phyloP scores from a whole-genome alignment of 78 protist genomes.

The Speleostelium caveatum region DNA sequence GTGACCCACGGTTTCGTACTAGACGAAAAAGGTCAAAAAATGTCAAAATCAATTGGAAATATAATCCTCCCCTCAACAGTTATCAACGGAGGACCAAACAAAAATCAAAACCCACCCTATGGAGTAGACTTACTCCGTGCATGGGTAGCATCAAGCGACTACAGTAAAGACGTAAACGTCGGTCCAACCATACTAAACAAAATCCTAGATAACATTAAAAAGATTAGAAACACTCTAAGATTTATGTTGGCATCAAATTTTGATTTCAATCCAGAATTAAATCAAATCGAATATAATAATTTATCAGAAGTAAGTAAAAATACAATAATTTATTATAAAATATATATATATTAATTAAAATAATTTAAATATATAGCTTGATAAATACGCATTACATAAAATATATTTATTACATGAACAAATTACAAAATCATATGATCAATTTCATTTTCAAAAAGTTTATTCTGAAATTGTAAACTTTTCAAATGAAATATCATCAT shows the following conservation, averaged over 20 bases:
- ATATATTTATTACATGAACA: background rate
- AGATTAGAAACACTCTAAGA: constrained; percentile 17
- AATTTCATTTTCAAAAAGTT: constrained; percentile 55
- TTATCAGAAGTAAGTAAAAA: background rate
- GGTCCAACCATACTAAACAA: constrained; percentile 74
- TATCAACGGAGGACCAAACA: constrained; percentile 82
- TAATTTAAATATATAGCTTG: constrained; percentile 16
- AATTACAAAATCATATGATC: constrained; percentile 55
- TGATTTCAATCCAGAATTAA: constrained; percentile 27
- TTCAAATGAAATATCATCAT: constrained; percentile 84
- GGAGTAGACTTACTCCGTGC: constrained; percentile 93
- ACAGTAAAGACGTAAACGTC: constrained; percentile 83
- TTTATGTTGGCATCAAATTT: constrained; percentile 42
- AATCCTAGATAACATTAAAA: constrained; percentile 25
- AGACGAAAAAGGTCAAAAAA: constrained; percentile 88
- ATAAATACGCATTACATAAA: constrained; percentile 44
- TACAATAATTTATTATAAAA: background rate
- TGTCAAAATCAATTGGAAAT: constrained; percentile 96
- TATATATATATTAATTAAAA: background rate
- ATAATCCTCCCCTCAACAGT: constrained; percentile 86
- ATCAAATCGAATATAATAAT: background rate
- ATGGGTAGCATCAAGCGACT: constrained; percentile 92
- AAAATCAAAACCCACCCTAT: constrained; percentile 77
- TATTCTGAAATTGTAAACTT: constrained; percentile 18
- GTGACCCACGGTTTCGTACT: constrained; percentile 93